Base-by-base conservation (phyloP, 257 asterid species). In the Echites panduratus region DNA sequence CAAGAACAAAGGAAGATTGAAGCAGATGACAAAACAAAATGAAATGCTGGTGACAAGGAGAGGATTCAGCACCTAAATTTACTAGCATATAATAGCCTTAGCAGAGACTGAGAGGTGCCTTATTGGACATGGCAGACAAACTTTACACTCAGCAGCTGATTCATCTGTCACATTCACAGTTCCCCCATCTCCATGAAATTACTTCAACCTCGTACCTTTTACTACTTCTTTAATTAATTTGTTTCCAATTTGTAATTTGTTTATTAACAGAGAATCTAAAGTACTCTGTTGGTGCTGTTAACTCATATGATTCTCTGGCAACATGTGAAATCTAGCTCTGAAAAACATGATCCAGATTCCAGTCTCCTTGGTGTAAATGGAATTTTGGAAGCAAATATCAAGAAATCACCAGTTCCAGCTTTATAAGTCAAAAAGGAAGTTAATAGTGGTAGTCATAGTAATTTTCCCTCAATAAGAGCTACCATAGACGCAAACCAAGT, bases 181-280 rank as follows among this genome's bases (percentile, higher is more conserved):
- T 17, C 20, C 29, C 58, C 70, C 35, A 78, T 43, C 24, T 44
- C 69, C 48, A 62, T 32, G 53, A 62, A 52, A 50, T 69, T 62
- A 53, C 68, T 5, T n/a, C 65, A 61, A 66, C 75, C 73, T 73
- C 78, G 38, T 68, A 68, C 78, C 12, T 13, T 49, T 24, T 52
- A 65, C 24, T 52, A 65, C 24, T 63, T 6, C 2, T 40, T 32
- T 38, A 14, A 52, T 73, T 73, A 64, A 38, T 49, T 45, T 41
- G 1, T 32, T 16, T 9, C 7, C n/a, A 35, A 26, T 48, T 26
- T 52, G 12, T 40, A 74, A 27, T 65, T 52, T 32, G 32, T 44
- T 27, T 1, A 40, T 54, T 48, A 44, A 12, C 50, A 56, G 20
- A 68, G 73, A 52, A 35, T 38, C 35, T 20, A 57, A 64, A 50